Conservation (phyloP, 2,329 filamentous ascomycete genomes). For the Fusarium abutilonis region DNA sequence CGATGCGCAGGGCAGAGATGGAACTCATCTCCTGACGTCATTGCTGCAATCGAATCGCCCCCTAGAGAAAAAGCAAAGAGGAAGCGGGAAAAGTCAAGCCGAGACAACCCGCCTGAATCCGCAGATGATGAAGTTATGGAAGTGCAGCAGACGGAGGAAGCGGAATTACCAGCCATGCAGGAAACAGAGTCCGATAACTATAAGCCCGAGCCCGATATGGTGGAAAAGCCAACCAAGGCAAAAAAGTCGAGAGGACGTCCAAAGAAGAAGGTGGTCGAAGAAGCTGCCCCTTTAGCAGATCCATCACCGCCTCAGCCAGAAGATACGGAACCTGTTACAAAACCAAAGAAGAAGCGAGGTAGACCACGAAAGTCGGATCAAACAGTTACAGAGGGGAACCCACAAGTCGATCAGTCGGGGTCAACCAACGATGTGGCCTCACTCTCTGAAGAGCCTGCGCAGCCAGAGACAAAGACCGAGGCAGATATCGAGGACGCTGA, state of each 20-base stretch:
- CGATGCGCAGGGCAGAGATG: constrained; percentile 11
- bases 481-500: constrained; percentile 4
- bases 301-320: constrained; percentile 3
- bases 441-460: constrained; percentile 11
- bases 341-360: constrained; percentile 53
- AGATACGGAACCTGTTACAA: constrained; percentile 19
- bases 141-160: background rate
- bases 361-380: constrained; percentile 54
- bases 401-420: constrained; percentile 1
- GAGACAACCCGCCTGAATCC: background rate
- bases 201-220: constrained; percentile 32
- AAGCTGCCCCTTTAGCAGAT: constrained; percentile 21
- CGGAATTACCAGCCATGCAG: constrained; percentile 9
- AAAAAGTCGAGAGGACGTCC: constrained; percentile 50
- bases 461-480: constrained; percentile 10
- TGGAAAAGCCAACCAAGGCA: constrained; percentile 30
- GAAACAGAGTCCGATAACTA: constrained; percentile 5
- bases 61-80: constrained; percentile 14
- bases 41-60: constrained; percentile 31
- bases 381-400: constrained; percentile 14
- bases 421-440: constrained; percentile 6
- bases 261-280: constrained; percentile 41
- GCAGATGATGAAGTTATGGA: constrained; percentile 9
- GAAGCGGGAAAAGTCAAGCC: constrained; percentile 12
- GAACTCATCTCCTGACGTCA: constrained; percentile 44